phyloP scores from a whole-genome alignment of 208 protist genomes.

The Trypanosoma platydactyli region DNA sequence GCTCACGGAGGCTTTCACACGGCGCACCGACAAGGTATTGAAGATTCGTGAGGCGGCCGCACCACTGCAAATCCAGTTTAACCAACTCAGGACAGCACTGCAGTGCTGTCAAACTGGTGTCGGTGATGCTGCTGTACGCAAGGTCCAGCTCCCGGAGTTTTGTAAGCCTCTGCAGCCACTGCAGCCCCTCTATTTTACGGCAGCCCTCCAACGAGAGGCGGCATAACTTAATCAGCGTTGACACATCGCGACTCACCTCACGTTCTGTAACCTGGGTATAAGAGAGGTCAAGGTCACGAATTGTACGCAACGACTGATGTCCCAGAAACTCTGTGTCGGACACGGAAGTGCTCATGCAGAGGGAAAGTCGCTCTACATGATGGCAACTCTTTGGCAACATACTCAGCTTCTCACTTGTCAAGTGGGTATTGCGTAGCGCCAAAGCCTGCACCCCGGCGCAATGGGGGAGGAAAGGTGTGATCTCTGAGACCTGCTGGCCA shows the following conservation, averaged over 20 bases:
- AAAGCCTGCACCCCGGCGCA: slow-evolving; percentile 41
- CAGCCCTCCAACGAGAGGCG: slow-evolving; percentile 60
- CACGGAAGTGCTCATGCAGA: slow-evolving; percentile 50
- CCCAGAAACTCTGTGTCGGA: slow-evolving; percentile 45
- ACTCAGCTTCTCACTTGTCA: slow-evolving; percentile 38
- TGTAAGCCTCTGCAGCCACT: slow-evolving; percentile 35
- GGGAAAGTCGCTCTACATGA: slow-evolving; percentile 48
- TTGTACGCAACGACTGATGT: slow-evolving; percentile 30
- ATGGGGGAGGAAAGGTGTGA: slow-evolving; percentile 31
- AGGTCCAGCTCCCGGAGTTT: slow-evolving; percentile 47
- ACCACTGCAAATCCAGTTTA: slow-evolving; percentile 48
- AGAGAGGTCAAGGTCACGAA: slow-evolving; percentile 54
- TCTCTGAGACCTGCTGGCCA: slow-evolving; percentile 22
- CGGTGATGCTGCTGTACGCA: slow-evolving; percentile 35
- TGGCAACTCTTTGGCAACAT: slow-evolving; percentile 39
- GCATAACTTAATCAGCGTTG: slow-evolving; percentile 33
- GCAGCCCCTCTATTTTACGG: slow-evolving; percentile 31
- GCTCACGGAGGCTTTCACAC: slow-evolving; percentile 17
- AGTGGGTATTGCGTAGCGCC: slow-evolving; percentile 37
- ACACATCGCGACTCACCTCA: slow-evolving; percentile 40
- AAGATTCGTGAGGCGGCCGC: slow-evolving; percentile 28
- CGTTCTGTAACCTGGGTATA: slow-evolving; percentile 48
- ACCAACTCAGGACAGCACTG: slow-evolving; percentile 32
- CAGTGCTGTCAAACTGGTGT: slow-evolving; percentile 34
- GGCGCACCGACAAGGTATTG: slow-evolving; percentile 27